These are phyloP conservation scores for Agarophyton chilense DNA, from an alignment of 23 red algal genomes.

Conservation along the genomic window DNA sequence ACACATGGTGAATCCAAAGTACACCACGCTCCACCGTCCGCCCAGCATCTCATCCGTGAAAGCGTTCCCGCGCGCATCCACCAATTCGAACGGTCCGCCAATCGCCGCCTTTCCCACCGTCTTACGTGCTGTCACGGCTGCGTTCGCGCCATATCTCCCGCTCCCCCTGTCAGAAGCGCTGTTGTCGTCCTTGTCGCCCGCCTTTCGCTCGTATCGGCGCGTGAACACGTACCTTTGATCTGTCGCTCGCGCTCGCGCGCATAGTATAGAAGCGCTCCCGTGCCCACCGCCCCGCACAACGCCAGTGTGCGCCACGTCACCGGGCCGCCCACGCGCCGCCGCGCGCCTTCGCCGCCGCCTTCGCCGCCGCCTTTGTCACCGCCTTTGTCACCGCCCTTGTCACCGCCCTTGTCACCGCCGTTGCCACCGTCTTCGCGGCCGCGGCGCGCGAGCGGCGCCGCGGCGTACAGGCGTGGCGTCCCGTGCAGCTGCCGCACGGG, in stretches of 20 bases:
- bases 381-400: too few relatives aligned
- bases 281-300: slow-evolving; percentile 33
- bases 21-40: slow-evolving; percentile 79
- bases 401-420: too few relatives aligned
- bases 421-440: too few relatives aligned
- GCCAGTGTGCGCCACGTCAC: slow-evolving; percentile 57
- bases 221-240: slow-evolving; percentile 28
- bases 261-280: slow-evolving; percentile 62
- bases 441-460: background rate
- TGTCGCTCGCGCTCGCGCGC: slow-evolving; percentile 44
- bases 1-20: slow-evolving; percentile 98
- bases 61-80: slow-evolving; percentile 41
- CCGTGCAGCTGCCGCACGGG: background rate
- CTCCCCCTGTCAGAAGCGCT: too few relatives aligned
- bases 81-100: slow-evolving; percentile 85
- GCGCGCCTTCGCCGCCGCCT: too few relatives aligned
- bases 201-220: background rate
- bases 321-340: slow-evolving; percentile 21
- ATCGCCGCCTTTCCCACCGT: slow-evolving; percentile 81
- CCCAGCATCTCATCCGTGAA: slow-evolving; percentile 65
- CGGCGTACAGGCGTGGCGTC: background rate
- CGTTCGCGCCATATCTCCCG: background rate
- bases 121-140: slow-evolving; percentile 16
- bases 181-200: too few relatives aligned
- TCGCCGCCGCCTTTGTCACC: too few relatives aligned